Evolutionary conservation across 306 rosid genomes (phyloP).

Genomic region (Casuarina equisetifolia): DNA sequence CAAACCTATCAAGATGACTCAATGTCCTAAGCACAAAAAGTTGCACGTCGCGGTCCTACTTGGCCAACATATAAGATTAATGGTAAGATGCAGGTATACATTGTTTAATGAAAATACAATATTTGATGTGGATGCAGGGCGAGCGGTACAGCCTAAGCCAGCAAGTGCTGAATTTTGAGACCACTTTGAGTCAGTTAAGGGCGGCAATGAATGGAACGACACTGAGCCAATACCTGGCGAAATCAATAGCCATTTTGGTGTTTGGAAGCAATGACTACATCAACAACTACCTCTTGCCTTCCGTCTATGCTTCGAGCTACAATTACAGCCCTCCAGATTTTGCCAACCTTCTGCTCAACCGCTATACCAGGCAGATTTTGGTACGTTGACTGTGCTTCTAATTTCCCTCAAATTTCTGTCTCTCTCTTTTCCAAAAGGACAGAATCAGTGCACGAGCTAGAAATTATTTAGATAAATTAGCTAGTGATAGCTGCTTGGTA

Average conservation of each 20-base stretch:
- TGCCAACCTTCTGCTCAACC: conserved; percentile 64
- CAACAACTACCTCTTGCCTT: conserved; percentile 68
- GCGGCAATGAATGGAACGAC: conserved; percentile 36
- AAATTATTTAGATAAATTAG: too few species aligned
- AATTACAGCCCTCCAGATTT: conserved; percentile 45
- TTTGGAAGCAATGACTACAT: conserved; percentile 79
- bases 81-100: too few species aligned
- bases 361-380: conserved; percentile 45
- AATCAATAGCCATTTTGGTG: conserved; percentile 45
- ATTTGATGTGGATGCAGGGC: conserved; percentile 43
- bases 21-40: too few species aligned
- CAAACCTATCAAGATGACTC: neutral
- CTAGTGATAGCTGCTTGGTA: too few species aligned
- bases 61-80: too few species aligned
- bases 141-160: conserved; percentile 44
- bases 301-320: conserved; percentile 42
- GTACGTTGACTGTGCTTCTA: conserved; percentile 9
- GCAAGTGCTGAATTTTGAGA: conserved; percentile 57
- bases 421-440: too few species aligned
- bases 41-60: too few species aligned
- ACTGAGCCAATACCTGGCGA: conserved; percentile 39
- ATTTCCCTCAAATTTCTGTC: too few species aligned
- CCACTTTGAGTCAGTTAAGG: conserved; percentile 38
- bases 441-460: too few species aligned
- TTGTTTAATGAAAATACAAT: neutral